phyloP scores from a whole-genome alignment of 1,284 basidiomycete species.

The Schizopora paradoxa region DNA sequence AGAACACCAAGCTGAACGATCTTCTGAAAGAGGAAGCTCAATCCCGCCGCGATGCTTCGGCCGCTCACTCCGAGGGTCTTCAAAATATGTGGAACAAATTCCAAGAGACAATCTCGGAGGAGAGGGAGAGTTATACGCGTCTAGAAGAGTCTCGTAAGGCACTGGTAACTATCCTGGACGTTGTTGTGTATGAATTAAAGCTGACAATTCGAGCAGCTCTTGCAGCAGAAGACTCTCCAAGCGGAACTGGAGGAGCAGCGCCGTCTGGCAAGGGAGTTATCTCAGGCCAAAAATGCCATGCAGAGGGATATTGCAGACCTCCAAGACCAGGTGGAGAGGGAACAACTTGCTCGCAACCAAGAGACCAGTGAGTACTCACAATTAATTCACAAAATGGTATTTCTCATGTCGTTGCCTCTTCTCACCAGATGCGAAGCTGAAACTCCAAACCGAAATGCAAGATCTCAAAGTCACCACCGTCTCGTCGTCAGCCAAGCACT shows the following conservation, averaged over 20 bases:
- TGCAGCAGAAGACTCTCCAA: constrained; percentile 62
- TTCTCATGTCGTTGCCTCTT: constrained; percentile 4
- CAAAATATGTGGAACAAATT: constrained; percentile 68
- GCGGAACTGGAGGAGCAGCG: constrained; percentile 60
- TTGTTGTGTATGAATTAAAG: neutral
- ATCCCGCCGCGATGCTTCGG: constrained; percentile 53
- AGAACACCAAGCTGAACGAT: constrained; percentile 52
- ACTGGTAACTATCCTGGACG: constrained; percentile 39
- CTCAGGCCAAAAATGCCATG: constrained; percentile 50
- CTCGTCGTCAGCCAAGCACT: constrained; percentile 53
- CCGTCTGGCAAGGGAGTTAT: constrained; percentile 54
- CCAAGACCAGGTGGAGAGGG: constrained; percentile 52
- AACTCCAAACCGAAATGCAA: constrained; percentile 57
- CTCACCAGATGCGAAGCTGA: constrained; percentile 47
- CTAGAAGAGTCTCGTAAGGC: constrained; percentile 71
- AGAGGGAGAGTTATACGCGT: constrained; percentile 56
- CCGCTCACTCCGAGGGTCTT: constrained; percentile 57
- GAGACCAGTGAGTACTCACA: constrained; percentile 41
- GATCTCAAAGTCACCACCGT: constrained; percentile 62
- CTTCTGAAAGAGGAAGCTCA: constrained; percentile 62
- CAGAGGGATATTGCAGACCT: constrained; percentile 52
- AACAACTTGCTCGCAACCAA: constrained; percentile 50
- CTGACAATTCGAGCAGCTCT: constrained; percentile 37
- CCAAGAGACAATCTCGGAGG: constrained; percentile 54
- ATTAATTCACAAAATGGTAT: neutral